Evolutionary conservation across 805 yeast species (phyloP), one percentile per base, ranked within the genome.

Genomic region (Kluyveromyces siamensis): DNA sequence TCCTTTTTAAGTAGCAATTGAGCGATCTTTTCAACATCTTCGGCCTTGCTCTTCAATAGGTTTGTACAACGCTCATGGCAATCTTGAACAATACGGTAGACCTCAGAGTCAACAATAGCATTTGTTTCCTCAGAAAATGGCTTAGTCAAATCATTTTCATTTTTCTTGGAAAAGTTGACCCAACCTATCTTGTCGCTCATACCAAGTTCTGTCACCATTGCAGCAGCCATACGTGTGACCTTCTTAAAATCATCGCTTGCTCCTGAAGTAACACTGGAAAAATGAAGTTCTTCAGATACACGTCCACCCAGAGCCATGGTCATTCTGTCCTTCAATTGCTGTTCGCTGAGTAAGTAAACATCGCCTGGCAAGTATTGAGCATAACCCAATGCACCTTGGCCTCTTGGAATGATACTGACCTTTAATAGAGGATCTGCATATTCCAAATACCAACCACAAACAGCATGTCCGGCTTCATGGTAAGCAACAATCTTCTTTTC

Each of bases 391-490:
- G 96, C 96, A 45, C 96, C 96, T 66, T 85, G 87, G 19, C 96
- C 96, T 67, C 96, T 80, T 49, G 97, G 97, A 52, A 89, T 87
- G 56, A 89, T 89, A 18, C 95, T 84, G n/a, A 89, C 96, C 67
- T 89, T 89, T 50, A 90, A 77, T 51, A 89, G 71, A 8, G 97
- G 97, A 65, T 89, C 96, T 10, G 97, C 96, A 69, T 71, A 81
- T 68, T 81, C 78, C 61, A 89, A 73, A 63, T 73, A 87, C 97
- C 96, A 90, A 19, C 96, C 97, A 68, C 96, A 86, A 44, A 89
- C 84, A 4, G 97, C 97, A 66, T 89, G 97, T 0, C 97, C 97
- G 1, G 97, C 97, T 69, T 89, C 97, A 67, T 89, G 97, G 63
- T 86, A 89, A 0, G 96, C 96, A 45, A 89, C 96, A 33, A 86